Conservation (phyloP, 495 filamentous ascomycete genomes). For the Penicillium soppii region DNA sequence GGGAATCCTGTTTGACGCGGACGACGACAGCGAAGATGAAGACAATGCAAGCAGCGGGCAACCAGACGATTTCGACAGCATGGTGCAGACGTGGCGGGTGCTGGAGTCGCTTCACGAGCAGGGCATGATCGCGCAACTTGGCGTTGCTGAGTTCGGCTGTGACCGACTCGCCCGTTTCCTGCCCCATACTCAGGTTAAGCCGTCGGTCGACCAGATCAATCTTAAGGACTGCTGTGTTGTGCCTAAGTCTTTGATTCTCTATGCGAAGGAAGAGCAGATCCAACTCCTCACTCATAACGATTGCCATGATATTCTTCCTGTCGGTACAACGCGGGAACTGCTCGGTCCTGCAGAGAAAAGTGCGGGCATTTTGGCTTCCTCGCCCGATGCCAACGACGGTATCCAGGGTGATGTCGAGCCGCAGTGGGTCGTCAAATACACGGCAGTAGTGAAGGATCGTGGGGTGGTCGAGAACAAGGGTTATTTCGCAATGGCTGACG, state of each 20-base stretch:
- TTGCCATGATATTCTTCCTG: slow-evolving; percentile 84
- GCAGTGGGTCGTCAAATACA: slow-evolving; percentile 97
- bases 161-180: slow-evolving; percentile 72
- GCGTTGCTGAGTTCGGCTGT: slow-evolving; percentile 86
- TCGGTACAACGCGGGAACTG: slow-evolving; percentile 78
- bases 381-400: slow-evolving; percentile 40
- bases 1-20: slow-evolving; percentile 87
- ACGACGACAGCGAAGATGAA: slow-evolving; percentile 75
- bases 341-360: slow-evolving; percentile 65
- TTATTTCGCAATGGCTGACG: slow-evolving; percentile 83
- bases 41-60: slow-evolving; percentile 58
- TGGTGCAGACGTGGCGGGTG: slow-evolving; percentile 67
- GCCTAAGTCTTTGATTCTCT: slow-evolving; percentile 79
- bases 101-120: slow-evolving; percentile 72
- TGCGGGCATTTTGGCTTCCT: slow-evolving; percentile 63
- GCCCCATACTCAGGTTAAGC: slow-evolving; percentile 64
- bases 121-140: slow-evolving; percentile 71
- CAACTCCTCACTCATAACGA: slow-evolving; percentile 94
- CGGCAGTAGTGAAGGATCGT: slow-evolving; percentile 92
- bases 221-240: slow-evolving; percentile 95
- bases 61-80: slow-evolving; percentile 60
- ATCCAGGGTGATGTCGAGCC: slow-evolving; percentile 76
- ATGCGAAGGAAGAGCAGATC: slow-evolving; percentile 81
- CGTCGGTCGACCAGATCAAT: slow-evolving; percentile 94
- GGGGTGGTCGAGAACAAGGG: slow-evolving; percentile 98